A percentile compares a stretch with the other conserved stretches of the same genome.
Evolutionary conservation across 805 yeast species (phyloP).

Genomic region (Yamadazyma sp.): DNA sequence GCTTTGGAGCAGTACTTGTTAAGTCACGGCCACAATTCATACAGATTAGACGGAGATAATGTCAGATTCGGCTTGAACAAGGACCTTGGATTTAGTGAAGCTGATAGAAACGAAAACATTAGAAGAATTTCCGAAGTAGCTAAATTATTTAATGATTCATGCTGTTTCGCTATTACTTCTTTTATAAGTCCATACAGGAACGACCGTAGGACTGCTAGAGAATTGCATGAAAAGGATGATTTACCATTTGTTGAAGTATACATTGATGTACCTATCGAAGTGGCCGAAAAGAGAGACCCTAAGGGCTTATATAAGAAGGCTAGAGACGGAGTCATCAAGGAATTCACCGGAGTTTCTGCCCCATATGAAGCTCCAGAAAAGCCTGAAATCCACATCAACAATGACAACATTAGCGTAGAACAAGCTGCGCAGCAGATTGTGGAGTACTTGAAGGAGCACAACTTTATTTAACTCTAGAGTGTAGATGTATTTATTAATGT

Average conservation of each 20-base stretch:
- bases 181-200: constrained; percentile 88
- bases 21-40: constrained; percentile 67
- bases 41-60: constrained; percentile 93
- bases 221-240: constrained; percentile 70
- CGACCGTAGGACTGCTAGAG: constrained; percentile 85
- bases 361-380: constrained; percentile 90
- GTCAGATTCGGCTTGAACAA: constrained; percentile 92
- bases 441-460: constrained; percentile 60
- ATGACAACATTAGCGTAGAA: constrained; percentile 65
- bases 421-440: constrained; percentile 74
- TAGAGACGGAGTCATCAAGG: constrained; percentile 89
- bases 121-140: constrained; percentile 95
- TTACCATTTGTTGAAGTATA: constrained; percentile 88
- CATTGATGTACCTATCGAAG: constrained; percentile 90
- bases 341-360: constrained; percentile 93
- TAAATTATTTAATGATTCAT: constrained; percentile 90
- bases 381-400: constrained; percentile 81
- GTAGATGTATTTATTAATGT: constrained; percentile 6
- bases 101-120: constrained; percentile 91
- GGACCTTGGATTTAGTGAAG: constrained; percentile 89
- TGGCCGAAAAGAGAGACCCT: constrained; percentile 97
- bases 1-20: constrained; percentile 84
- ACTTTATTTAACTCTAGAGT: constrained; percentile 34
- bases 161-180: constrained; percentile 82
- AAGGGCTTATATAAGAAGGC: constrained; percentile 97